A percentile compares a stretch with the other conserved stretches of the same genome.
Evolutionary conservation across 371 early-diverging fungal species (phyloP).

Genomic region (Sporodiniella umbellata): DNA sequence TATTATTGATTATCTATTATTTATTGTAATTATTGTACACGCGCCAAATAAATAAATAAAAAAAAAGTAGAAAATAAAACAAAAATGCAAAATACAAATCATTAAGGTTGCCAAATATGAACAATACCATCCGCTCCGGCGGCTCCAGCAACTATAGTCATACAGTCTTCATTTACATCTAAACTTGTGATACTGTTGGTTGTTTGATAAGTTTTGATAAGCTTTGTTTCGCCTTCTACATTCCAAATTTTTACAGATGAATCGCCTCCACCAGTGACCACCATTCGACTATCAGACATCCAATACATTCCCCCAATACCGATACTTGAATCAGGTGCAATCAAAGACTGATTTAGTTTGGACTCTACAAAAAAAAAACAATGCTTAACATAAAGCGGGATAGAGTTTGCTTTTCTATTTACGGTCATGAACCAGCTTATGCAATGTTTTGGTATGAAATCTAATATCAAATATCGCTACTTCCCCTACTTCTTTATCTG

Average conservation of each 20-base stretch:
- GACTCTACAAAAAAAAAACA: slow-evolving; percentile 1
- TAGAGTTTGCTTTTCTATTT: too few relatives aligned
- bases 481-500: slow-evolving; percentile 27
- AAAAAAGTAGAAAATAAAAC: too few relatives aligned
- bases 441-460: slow-evolving; percentile 13
- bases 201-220: slow-evolving; percentile 29
- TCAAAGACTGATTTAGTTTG: slow-evolving; percentile 6
- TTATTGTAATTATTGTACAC: too few relatives aligned
- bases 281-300: slow-evolving; percentile 27
- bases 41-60: too few relatives aligned
- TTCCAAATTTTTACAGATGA: slow-evolving; percentile 36
- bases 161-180: slow-evolving; percentile 29
- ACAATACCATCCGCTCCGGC: slow-evolving; percentile 38
- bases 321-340: slow-evolving; percentile 31
- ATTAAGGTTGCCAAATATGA: slow-evolving; percentile 28
- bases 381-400: background rate
- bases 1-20: too few relatives aligned
- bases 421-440: slow-evolving; percentile 29
- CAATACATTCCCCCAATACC: slow-evolving; percentile 39
- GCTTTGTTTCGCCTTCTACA: slow-evolving; percentile 14
- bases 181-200: slow-evolving; percentile 33
- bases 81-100: too few relatives aligned
- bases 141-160: slow-evolving; percentile 38
- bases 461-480: slow-evolving; percentile 34
- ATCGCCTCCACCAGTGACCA: slow-evolving; percentile 46